Conservation (phyloP, 1,139 yeast species). For the Lodderomyces orthopsilosis region DNA sequence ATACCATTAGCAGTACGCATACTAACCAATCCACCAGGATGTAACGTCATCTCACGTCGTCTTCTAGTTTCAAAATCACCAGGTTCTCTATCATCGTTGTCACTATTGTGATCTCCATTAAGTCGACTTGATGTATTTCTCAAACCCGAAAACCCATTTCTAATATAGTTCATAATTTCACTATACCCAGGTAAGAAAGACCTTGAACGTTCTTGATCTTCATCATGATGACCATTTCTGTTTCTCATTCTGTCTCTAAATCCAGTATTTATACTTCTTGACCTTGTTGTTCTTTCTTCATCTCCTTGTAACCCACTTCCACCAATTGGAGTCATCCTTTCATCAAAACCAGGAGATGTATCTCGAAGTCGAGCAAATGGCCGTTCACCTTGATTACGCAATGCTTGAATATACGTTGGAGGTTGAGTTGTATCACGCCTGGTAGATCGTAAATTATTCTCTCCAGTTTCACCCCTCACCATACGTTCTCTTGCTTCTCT, state of each 20-base stretch:
- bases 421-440: neutral
- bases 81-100: conserved; percentile 9
- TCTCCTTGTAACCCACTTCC: neutral
- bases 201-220: neutral
- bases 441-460: too few relatives aligned
- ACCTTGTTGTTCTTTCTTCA: neutral
- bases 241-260: neutral
- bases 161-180: conserved; percentile 3
- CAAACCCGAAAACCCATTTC: conserved; percentile 3
- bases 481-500: conserved; percentile 1
- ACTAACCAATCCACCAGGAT: conserved; percentile 52
- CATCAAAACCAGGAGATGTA: neutral
- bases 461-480: neutral
- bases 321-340: neutral
- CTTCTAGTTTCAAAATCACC: conserved; percentile 23
- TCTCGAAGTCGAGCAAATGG: conserved; percentile 1
- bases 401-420: neutral
- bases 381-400: neutral
- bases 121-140: neutral
- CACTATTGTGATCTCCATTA: neutral
- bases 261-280: neutral
- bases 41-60: conserved; percentile 19
- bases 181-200: conserved; percentile 2
- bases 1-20: conserved; percentile 50
- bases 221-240: neutral